Percentiles rank a stretch among this genome's conserved stretches.
These are phyloP conservation scores for Magnolia officinalis DNA, from an alignment of 164 flowering plant species.

Conservation along the genomic window DNA sequence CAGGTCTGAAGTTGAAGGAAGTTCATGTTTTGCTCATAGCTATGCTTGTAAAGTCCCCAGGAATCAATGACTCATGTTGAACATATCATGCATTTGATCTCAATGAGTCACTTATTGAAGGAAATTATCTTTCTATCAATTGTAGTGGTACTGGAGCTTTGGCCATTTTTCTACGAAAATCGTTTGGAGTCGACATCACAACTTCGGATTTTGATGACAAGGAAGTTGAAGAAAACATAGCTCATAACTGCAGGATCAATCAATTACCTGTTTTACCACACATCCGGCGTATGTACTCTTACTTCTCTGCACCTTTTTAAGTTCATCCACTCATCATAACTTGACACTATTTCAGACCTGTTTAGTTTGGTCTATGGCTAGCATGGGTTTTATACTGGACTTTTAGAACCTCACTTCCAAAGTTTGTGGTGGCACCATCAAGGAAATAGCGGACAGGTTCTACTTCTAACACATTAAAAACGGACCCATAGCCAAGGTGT, in stretches of 20 bases:
- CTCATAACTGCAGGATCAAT: slow-evolving; percentile 71
- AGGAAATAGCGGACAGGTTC: too few relatives aligned
- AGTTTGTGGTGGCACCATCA: too few relatives aligned
- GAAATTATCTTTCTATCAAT: slow-evolving; percentile 1
- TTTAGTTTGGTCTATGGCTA: not conserved
- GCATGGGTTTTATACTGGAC: too few relatives aligned
- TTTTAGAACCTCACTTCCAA: too few relatives aligned
- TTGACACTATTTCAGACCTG: not conserved
- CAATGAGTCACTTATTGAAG: not conserved
- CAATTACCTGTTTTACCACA: slow-evolving; percentile 75
- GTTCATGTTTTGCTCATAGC: not conserved
- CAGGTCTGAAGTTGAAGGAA: not conserved
- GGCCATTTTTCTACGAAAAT: slow-evolving; percentile 74
- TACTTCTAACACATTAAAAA: too few relatives aligned
- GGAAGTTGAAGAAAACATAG: slow-evolving; percentile 87
- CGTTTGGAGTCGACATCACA: slow-evolving; percentile 67
- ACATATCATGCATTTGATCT: not conserved
- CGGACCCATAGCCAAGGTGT: too few relatives aligned
- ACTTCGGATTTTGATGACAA: slow-evolving; percentile 86
- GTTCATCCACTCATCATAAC: not conserved
- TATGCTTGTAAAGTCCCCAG: not conserved
- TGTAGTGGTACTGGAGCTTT: slow-evolving; percentile 97
- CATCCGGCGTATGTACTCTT: slow-evolving; percentile 60
- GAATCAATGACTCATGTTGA: not conserved
- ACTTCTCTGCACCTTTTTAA: not conserved